Evolutionary conservation across 768 basidiomycete genomes (phyloP).

Genomic region (Leucocoprinus birnbaumii): DNA sequence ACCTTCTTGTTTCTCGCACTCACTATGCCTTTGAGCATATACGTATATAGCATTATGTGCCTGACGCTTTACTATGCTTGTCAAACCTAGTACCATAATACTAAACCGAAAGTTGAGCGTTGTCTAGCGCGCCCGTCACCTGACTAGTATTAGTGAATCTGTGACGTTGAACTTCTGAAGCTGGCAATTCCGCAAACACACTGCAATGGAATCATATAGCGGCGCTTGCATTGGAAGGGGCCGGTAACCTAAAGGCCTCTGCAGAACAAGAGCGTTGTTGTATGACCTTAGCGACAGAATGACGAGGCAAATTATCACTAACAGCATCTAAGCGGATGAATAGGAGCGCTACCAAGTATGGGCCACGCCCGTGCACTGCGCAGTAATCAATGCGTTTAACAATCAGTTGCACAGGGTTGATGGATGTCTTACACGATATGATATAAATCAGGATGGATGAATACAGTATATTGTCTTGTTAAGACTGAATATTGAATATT

Average conservation of each 20-base stretch:
- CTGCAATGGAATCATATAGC: conserved; percentile 30
- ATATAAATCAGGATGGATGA: conserved; percentile 63
- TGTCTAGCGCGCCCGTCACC: not conserved
- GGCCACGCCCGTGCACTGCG: conserved; percentile 59
- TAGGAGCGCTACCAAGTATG: conserved; percentile 65
- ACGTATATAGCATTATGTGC: not conserved
- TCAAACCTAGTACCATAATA: not conserved
- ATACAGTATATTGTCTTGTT: not conserved
- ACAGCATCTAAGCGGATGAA: not conserved
- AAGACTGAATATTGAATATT: conserved; percentile 5
- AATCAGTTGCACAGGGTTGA: conserved; percentile 74
- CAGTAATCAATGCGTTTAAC: conserved; percentile 58
- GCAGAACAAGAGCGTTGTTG: too few species aligned
- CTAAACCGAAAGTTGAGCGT: conserved; percentile 1
- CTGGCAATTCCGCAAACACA: conserved; percentile 68
- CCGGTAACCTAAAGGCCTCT: conserved; percentile 75
- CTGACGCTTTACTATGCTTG: too few species aligned
- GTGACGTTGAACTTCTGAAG: conserved; percentile 78
- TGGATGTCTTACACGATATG: conserved; percentile 74
- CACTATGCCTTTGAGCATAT: not conserved
- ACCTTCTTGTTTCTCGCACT: not conserved
- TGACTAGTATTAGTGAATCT: conserved; percentile 60
- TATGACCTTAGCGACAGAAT: too few species aligned
- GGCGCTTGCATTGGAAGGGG: not conserved
- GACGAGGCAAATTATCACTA: conserved; percentile 35